These are phyloP conservation scores for Botrytis byssoidea DNA, from an alignment of 2,329 filamentous ascomycete species.

Conservation along the genomic window DNA sequence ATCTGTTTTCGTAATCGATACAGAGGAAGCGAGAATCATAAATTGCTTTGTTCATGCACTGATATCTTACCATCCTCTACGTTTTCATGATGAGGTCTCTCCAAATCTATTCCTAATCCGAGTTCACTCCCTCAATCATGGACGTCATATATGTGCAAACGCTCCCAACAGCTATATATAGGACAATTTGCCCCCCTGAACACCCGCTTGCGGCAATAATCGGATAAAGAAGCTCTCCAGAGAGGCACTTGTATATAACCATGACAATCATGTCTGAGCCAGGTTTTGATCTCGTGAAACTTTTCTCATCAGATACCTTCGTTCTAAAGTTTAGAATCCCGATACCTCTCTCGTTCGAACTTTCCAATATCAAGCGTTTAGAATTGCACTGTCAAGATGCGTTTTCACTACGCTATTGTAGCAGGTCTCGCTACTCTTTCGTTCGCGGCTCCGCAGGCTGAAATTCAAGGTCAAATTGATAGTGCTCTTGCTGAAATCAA, in stretches of 20 bases:
- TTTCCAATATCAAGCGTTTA: not conserved
- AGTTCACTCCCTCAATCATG: slow-evolving; percentile 1
- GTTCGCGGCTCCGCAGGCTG: not conserved
- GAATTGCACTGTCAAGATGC: slow-evolving; percentile 4
- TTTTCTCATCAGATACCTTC: slow-evolving; percentile 6
- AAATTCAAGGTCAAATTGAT: not conserved
- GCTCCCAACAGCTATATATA: not conserved
- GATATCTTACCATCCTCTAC: not conserved
- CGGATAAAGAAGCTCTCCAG: not conserved
- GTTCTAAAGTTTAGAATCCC: not conserved
- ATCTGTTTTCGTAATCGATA: not conserved
- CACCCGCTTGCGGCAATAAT: slow-evolving; percentile 6
- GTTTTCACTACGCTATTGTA: slow-evolving; percentile 11
- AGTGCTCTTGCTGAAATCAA: slow-evolving; percentile 2
- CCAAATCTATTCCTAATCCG: not conserved
- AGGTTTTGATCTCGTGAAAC: slow-evolving; percentile 8
- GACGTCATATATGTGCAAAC: not conserved
- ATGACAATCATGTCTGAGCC: not conserved
- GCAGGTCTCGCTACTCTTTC: slow-evolving; percentile 11
- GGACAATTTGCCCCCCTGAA: not conserved
- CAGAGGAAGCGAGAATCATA: not conserved
- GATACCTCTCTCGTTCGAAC: slow-evolving; percentile 4
- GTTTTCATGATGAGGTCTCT: not conserved
- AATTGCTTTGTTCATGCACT: not conserved
- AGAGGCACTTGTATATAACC: slow-evolving; percentile 18